Percentiles rank a stretch among this genome's conserved stretches.
Evolutionary conservation across 257 asterid species (phyloP).

Genomic region (Solanum pimpinellifolium): DNA sequence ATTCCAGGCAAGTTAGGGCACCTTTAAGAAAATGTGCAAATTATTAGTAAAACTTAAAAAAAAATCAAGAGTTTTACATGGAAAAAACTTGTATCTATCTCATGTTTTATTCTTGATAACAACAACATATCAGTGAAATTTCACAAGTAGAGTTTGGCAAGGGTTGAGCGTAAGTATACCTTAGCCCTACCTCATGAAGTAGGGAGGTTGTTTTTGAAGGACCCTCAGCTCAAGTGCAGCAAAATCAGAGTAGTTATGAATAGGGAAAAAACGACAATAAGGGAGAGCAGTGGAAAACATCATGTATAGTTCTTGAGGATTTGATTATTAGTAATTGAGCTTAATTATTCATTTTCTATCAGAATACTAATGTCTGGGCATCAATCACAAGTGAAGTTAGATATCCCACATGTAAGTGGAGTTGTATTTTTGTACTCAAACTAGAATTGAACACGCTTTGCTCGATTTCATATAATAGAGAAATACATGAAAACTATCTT

Average conservation of each 20-base stretch:
- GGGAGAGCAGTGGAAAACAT: background rate
- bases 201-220: background rate
- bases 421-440: background rate
- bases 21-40: background rate
- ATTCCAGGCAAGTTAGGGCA: conserved; percentile 22
- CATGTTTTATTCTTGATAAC: background rate
- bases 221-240: background rate
- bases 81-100: background rate
- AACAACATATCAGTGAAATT: background rate
- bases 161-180: background rate
- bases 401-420: background rate
- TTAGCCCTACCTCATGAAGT: background rate
- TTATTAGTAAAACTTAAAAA: background rate
- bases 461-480: background rate
- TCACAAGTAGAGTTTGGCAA: background rate
- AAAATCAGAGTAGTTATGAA: background rate
- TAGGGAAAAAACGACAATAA: background rate
- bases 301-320: background rate
- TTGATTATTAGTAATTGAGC: background rate
- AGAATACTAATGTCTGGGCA: background rate
- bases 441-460: background rate
- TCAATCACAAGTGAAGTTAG: background rate
- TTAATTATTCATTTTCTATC: background rate
- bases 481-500: background rate
- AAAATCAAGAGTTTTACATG: background rate